Conservation (phyloP, 176 grass and related monocot genomes). For the Oryza australiensis region DNA sequence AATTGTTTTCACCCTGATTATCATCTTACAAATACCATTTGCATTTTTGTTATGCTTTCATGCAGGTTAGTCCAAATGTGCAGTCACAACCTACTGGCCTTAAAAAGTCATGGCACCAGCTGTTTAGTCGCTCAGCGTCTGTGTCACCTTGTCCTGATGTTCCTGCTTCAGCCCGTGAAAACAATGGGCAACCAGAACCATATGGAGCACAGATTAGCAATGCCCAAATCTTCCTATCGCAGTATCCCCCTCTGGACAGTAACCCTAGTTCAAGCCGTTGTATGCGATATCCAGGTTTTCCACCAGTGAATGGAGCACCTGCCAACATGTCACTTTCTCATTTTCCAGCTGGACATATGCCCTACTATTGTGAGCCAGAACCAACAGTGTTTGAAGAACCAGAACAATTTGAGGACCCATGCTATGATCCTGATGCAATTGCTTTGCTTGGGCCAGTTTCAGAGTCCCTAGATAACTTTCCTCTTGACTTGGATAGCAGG, state of each 20-base stretch:
- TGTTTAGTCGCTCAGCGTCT: slow-evolving; percentile 66
- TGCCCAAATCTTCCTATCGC: slow-evolving; percentile 46
- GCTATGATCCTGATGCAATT: slow-evolving; percentile 74
- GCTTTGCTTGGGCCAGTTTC: slow-evolving; percentile 84
- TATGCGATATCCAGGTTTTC: slow-evolving; percentile 51
- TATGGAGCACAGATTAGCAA: slow-evolving; percentile 45
- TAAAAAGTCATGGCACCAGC: slow-evolving; percentile 87
- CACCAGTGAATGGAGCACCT: slow-evolving; percentile 37
- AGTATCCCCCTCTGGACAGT: slow-evolving; percentile 53
- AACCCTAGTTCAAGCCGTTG: slow-evolving; percentile 40
- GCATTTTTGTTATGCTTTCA: slow-evolving; percentile 34
- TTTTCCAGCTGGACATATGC: slow-evolving; percentile 51
- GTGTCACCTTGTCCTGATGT: slow-evolving; percentile 67
- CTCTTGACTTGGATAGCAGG: slow-evolving; percentile 48
- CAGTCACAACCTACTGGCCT: slow-evolving; percentile 49
- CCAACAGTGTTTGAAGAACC: slow-evolving; percentile 54
- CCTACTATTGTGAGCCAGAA: slow-evolving; percentile 46
- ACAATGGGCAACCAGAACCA: slow-evolving; percentile 42
- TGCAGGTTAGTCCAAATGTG: slow-evolving; percentile 68
- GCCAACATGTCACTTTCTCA: slow-evolving; percentile 27
- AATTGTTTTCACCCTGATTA: slow-evolving; percentile 21
- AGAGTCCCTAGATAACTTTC: slow-evolving; percentile 68
- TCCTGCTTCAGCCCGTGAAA: slow-evolving; percentile 34
- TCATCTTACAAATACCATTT: slow-evolving; percentile 25
- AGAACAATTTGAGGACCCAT: slow-evolving; percentile 87